Percentiles rank a stretch among this genome's conserved stretches.
These are phyloP conservation scores for Linnemannia exigua DNA, from an alignment of 192 early-diverging fungal species.

Conservation along the genomic window DNA sequence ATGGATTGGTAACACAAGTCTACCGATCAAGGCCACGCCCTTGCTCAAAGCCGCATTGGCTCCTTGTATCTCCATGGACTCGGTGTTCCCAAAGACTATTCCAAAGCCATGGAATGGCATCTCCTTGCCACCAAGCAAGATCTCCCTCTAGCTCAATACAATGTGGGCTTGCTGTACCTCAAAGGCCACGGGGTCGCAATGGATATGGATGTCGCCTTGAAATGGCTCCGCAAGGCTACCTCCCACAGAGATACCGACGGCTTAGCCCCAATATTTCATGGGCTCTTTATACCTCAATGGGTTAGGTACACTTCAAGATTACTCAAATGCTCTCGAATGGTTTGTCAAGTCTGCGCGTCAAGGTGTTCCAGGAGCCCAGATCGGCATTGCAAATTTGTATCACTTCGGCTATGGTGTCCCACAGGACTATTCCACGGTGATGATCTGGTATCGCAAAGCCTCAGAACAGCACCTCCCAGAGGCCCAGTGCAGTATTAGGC, in stretches of 20 bases:
- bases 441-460: background rate
- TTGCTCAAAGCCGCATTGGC: background rate
- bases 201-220: background rate
- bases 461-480: too few relatives aligned
- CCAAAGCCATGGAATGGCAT: background rate
- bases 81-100: background rate
- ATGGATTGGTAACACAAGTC: background rate
- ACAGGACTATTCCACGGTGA: background rate
- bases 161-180: background rate
- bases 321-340: background rate
- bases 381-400: background rate
- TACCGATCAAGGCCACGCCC: background rate
- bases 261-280: background rate
- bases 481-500: too few relatives aligned
- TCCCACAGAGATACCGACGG: background rate
- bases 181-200: background rate
- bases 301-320: background rate
- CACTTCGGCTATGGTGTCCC: too few relatives aligned
- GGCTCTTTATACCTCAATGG: background rate
- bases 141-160: background rate
- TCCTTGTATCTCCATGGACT: background rate
- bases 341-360: background rate
- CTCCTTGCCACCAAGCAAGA: background rate
- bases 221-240: background rate
- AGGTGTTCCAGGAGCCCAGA: too few relatives aligned